These are phyloP conservation scores for Alnus glutinosa DNA, from an alignment of 306 rosid genomes.

Conservation along the genomic window DNA sequence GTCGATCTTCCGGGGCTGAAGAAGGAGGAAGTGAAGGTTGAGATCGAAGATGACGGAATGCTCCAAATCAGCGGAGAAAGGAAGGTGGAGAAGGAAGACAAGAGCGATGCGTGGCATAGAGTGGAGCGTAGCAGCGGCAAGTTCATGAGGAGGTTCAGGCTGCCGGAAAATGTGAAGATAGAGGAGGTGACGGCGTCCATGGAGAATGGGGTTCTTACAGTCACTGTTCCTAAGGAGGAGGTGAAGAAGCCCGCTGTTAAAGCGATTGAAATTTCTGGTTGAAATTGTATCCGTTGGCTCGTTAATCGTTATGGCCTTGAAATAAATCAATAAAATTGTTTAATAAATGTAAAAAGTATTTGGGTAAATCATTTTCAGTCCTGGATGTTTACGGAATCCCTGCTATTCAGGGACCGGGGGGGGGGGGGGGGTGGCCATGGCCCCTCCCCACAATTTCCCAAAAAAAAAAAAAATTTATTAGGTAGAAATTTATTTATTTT, in stretches of 20 bases:
- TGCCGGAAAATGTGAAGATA: conserved; percentile 28
- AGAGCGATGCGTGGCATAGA: conserved; percentile 38
- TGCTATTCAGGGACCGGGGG: too few species aligned
- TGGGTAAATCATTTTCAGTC: too few species aligned
- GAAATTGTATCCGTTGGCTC: not conserved
- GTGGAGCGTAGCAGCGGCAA: conserved; percentile 34
- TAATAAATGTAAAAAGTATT: too few species aligned
- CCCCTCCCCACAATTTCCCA: too few species aligned
- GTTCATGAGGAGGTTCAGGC: conserved; percentile 33
- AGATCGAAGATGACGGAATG: conserved; percentile 32
- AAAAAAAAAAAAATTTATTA: too few species aligned
- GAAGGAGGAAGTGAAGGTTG: conserved; percentile 31
- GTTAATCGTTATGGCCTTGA: too few species aligned
- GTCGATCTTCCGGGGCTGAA: conserved; percentile 9
- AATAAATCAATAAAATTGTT: too few species aligned
- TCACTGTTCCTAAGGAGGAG: conserved; percentile 28
- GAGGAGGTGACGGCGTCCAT: conserved; percentile 31
- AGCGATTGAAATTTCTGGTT: conserved; percentile 33
- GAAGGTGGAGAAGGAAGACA: conserved; percentile 36
- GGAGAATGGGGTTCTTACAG: conserved; percentile 42
- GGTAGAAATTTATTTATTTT: too few species aligned
- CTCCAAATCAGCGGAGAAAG: conserved; percentile 36
- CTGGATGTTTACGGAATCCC: too few species aligned
- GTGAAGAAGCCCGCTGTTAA: conserved; percentile 30
- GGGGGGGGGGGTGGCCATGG: too few species aligned